Percentiles rank a stretch among this genome's conserved stretches.
These are phyloP conservation scores for Trametes gibbosa DNA, from an alignment of 768 basidiomycete species.

Conservation along the genomic window DNA sequence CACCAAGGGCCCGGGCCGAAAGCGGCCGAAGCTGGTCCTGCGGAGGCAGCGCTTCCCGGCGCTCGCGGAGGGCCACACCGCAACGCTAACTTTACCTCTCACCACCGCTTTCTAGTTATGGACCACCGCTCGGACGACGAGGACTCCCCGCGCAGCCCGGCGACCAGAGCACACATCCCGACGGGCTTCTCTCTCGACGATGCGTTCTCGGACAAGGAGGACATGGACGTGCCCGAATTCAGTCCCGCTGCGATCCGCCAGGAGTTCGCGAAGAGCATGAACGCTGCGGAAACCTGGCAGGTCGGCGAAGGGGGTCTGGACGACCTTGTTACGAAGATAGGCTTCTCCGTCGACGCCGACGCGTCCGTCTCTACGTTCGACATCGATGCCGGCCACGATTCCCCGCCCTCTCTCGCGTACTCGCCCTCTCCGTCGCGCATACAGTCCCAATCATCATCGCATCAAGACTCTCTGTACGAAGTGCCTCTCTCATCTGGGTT, in stretches of 20 bases:
- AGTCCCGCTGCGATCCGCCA: slow-evolving; percentile 57
- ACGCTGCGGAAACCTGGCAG: slow-evolving; percentile 33
- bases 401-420: slow-evolving; percentile 17
- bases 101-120: neutral
- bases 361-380: slow-evolving; percentile 59
- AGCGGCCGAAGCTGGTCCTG: slow-evolving; percentile 6
- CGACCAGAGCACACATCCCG: neutral
- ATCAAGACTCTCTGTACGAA: slow-evolving; percentile 25
- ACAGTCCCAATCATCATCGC: slow-evolving; percentile 19
- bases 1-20: slow-evolving; percentile 1
- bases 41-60: slow-evolving; percentile 8
- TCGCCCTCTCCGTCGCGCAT: slow-evolving; percentile 24
- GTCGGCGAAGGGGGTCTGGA: slow-evolving; percentile 27
- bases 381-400: slow-evolving; percentile 40
- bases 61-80: slow-evolving; percentile 6
- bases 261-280: slow-evolving; percentile 54
- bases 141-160: neutral
- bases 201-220: slow-evolving; percentile 62
- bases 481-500: slow-evolving; percentile 23
- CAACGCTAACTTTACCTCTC: slow-evolving; percentile 7
- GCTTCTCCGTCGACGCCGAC: slow-evolving; percentile 36
- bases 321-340: slow-evolving; percentile 32
- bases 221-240: slow-evolving; percentile 50
- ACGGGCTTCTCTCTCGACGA: slow-evolving; percentile 45
- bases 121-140: slow-evolving; percentile 11